A percentile compares a stretch with the other conserved stretches of the same genome.
phyloP scores from a whole-genome alignment of 1,284 basidiomycete species.

The Leccinum pallidistipes region DNA sequence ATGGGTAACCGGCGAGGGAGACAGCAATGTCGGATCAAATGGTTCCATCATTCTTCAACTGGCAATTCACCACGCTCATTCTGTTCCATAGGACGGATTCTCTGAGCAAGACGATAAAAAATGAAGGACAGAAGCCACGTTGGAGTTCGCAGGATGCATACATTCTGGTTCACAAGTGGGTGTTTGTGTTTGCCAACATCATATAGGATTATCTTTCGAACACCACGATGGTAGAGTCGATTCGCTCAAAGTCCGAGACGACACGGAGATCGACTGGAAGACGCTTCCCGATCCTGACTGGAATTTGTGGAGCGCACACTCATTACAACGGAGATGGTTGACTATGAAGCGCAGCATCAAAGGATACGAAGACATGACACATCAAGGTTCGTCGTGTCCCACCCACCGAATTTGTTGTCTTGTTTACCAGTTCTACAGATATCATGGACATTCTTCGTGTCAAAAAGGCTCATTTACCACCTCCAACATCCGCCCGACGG shows the following conservation, averaged over 20 bases:
- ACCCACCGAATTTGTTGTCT: slow-evolving; percentile 5
- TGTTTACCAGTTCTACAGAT: slow-evolving; percentile 43
- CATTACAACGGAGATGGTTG: slow-evolving; percentile 73
- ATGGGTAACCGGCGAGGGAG: slow-evolving; percentile 75
- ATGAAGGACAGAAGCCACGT: slow-evolving; percentile 62
- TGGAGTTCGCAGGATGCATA: slow-evolving; percentile 76
- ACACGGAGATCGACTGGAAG: slow-evolving; percentile 86
- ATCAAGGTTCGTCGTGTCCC: slow-evolving; percentile 51
- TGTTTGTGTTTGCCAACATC: slow-evolving; percentile 9
- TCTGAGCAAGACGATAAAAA: slow-evolving; percentile 68
- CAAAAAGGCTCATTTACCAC: slow-evolving; percentile 62
- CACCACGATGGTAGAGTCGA: slow-evolving; percentile 51
- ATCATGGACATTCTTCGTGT: slow-evolving; percentile 76
- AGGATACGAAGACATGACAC: slow-evolving; percentile 75
- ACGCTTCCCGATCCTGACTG: slow-evolving; percentile 66
- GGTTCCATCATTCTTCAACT: slow-evolving; percentile 41
- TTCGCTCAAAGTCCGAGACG: slow-evolving; percentile 69
- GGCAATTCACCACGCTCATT: slow-evolving; percentile 1
- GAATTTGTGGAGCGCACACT: slow-evolving; percentile 82
- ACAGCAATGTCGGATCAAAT: slow-evolving; percentile 85
- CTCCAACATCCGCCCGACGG: slow-evolving; percentile 40
- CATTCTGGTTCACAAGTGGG: slow-evolving; percentile 79
- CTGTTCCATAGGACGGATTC: slow-evolving; percentile 63
- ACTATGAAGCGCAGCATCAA: slow-evolving; percentile 74
- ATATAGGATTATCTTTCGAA: background rate